Evolutionary conservation across 768 basidiomycete genomes (phyloP).

Genomic region (Amanita rubescens): DNA sequence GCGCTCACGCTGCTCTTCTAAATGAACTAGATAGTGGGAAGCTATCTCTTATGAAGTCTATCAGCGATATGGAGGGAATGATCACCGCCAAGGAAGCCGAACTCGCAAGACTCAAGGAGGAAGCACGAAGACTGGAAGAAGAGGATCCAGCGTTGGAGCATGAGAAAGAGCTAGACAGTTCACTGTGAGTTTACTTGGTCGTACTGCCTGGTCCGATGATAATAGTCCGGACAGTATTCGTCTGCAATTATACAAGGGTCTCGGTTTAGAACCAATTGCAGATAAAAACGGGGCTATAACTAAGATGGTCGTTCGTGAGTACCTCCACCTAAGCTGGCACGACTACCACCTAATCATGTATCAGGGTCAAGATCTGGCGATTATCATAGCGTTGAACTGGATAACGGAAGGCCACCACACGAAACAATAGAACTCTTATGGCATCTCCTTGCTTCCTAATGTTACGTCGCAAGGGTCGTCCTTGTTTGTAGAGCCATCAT

Average conservation of each 20-base stretch:
- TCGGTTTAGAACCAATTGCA: conserved; percentile 65
- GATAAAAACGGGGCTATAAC: conserved; percentile 40
- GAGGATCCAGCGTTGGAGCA: conserved; percentile 71
- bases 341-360: conserved; percentile 3
- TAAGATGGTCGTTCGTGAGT: conserved; percentile 69
- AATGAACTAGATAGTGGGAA: conserved; percentile 60
- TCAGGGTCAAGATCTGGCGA: conserved; percentile 45
- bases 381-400: conserved; percentile 34
- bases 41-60: conserved; percentile 63
- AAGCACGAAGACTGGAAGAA: conserved; percentile 50
- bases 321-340: neutral
- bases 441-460: conserved; percentile 39
- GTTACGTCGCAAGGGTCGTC: neutral
- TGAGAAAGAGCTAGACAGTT: conserved; percentile 59
- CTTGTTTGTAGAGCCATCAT: neutral
- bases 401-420: conserved; percentile 23
- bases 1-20: conserved; percentile 50
- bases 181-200: conserved; percentile 40
- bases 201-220: neutral
- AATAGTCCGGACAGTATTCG: conserved; percentile 41
- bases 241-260: conserved; percentile 57
- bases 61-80: conserved; percentile 62
- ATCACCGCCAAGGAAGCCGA: conserved; percentile 65
- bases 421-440: conserved; percentile 36
- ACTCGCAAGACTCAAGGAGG: conserved; percentile 59